Evolutionary conservation across 2,329 filamentous ascomycete genomes (phyloP).

Genomic region (Aspergillus ibericus): DNA sequence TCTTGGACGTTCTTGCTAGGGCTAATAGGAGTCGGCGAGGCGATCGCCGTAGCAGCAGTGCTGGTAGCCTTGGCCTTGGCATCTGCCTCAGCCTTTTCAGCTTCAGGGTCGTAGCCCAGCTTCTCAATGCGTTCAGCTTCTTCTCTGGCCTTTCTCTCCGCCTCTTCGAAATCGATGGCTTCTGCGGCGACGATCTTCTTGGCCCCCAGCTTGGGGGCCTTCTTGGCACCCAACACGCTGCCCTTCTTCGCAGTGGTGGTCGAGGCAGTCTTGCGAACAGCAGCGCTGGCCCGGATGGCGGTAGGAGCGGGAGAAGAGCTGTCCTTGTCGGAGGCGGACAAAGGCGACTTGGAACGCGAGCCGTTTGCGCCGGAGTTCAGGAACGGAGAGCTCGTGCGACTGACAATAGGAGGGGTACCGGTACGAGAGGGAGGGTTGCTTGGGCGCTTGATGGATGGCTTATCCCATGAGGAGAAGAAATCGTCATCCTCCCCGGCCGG

Average conservation of each 20-base stretch:
- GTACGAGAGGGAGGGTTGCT: constrained; percentile 91
- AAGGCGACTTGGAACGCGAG: constrained; percentile 79
- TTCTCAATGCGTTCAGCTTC: constrained; percentile 95
- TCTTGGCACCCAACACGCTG: constrained; percentile 84
- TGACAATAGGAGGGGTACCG: constrained; percentile 76
- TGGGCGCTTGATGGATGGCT: constrained; percentile 92
- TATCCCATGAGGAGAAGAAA: constrained; percentile 99
- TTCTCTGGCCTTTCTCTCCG: constrained; percentile 94
- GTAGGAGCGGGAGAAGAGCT: constrained; percentile 57
- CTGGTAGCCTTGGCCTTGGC: constrained; percentile 38
- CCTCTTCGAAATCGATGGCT: constrained; percentile 92
- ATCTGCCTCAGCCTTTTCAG: constrained; percentile 61
- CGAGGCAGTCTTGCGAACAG: constrained; percentile 72
- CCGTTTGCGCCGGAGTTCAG: constrained; percentile 68
- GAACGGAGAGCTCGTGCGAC: constrained; percentile 86
- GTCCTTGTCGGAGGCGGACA: constrained; percentile 58
- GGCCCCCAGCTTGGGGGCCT: constrained; percentile 77
- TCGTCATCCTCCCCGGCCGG: constrained; percentile 81
- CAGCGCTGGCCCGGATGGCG: constrained; percentile 71
- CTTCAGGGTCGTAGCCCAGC: constrained; percentile 91
- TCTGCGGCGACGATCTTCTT: constrained; percentile 81
- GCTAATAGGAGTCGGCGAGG: constrained; percentile 74
- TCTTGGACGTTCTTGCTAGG: constrained; percentile 58
- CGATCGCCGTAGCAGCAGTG: constrained; percentile 61
- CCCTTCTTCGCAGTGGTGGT: constrained; percentile 71